These are phyloP conservation scores for sweet orange (Citrus sinensis) DNA, from an alignment of 345 rosid genomes.

Conservation along the genomic window DNA sequence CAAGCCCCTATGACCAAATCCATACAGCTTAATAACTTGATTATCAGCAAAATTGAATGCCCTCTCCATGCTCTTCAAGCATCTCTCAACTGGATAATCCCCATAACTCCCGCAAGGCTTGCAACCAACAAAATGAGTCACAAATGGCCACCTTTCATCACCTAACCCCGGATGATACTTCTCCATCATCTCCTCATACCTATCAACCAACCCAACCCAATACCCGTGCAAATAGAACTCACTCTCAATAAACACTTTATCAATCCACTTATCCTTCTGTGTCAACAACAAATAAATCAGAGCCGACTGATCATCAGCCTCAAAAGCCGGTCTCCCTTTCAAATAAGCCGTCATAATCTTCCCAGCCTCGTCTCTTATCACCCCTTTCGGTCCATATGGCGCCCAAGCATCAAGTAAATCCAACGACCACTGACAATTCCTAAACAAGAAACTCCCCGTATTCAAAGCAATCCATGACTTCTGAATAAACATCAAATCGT, in stretches of 20 bases:
- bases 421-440: conserved; percentile 94
- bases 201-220: conserved; percentile 90
- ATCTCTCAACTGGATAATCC: conserved; percentile 85
- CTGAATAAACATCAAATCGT: conserved; percentile 78
- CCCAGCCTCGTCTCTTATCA: conserved; percentile 82
- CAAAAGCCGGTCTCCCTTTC: conserved; percentile 86
- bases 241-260: conserved; percentile 83
- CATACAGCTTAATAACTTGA: conserved; percentile 86
- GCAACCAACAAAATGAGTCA: conserved; percentile 93
- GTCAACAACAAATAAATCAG: conserved; percentile 82
- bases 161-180: conserved; percentile 95
- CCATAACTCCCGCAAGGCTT: conserved; percentile 98
- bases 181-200: conserved; percentile 92
- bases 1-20: conserved; percentile 87
- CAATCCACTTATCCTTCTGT: conserved; percentile 80
- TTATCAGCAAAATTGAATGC: conserved; percentile 93
- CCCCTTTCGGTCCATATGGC: conserved; percentile 93
- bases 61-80: conserved; percentile 92
- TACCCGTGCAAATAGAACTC: conserved; percentile 90
- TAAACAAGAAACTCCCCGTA: conserved; percentile 84
- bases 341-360: conserved; percentile 77
- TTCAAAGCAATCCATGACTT: conserved; percentile 96
- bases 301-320: conserved; percentile 96
- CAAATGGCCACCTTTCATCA: conserved; percentile 96
- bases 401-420: conserved; percentile 96